Evolutionary conservation across 129 eudicot species (phyloP).

Genomic region (Arctium minus): DNA sequence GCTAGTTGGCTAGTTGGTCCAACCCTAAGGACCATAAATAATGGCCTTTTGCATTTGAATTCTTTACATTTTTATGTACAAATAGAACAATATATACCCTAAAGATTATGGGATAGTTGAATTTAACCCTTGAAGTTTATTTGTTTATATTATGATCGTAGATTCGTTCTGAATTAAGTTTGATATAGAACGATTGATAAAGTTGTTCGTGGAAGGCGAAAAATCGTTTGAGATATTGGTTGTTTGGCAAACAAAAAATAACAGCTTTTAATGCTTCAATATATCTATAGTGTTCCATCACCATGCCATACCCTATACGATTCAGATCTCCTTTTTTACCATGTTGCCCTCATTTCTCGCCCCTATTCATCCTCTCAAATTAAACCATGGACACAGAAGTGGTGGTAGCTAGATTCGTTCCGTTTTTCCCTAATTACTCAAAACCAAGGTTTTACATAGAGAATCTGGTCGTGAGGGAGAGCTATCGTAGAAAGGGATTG

Average conservation of each 20-base stretch:
- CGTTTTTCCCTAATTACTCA: slow-evolving; percentile 74
- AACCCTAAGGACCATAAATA: slow-evolving; percentile 24
- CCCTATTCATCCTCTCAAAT: no score
- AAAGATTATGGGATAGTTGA: neutral
- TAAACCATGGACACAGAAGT: neutral
- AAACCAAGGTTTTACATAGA: slow-evolving; percentile 83
- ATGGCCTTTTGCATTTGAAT: slow-evolving; percentile 1
- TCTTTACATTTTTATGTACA: neutral
- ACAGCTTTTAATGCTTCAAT: no score
- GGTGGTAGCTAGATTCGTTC: slow-evolving; percentile 53
- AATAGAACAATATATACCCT: neutral
- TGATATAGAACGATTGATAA: no score
- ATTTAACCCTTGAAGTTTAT: neutral
- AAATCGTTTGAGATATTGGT: no score
- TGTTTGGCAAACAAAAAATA: no score
- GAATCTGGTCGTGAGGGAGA: slow-evolving; percentile 79
- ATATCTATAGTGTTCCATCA: no score
- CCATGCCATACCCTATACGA: no score
- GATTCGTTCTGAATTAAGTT: neutral
- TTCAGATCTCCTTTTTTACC: no score
- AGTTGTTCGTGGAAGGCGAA: neutral
- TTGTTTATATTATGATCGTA: neutral
- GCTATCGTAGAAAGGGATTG: slow-evolving; percentile 74
- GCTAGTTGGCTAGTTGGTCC: slow-evolving; percentile 30
- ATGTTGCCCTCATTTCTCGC: no score